Base-by-base conservation (phyloP, 345 rosid genomes). In the Brassica incana region DNA sequence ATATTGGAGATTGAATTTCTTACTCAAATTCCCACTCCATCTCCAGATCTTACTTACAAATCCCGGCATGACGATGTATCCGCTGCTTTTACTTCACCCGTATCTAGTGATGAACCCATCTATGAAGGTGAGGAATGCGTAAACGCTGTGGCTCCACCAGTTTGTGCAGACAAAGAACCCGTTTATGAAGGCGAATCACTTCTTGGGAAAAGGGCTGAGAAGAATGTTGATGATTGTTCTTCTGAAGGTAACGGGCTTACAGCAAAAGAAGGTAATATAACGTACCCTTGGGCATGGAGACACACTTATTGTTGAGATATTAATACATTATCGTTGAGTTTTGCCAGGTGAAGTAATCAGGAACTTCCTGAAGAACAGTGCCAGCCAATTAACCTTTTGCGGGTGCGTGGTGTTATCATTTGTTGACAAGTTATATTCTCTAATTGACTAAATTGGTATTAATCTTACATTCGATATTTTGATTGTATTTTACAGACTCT, bases 111-210 rank as follows among this genome's bases (percentile, higher is more conserved):
- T 85, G 99, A 93, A 78, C 98, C 99, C 77, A 86, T 93, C 66
- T 93, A 96, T 82, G 98, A 96, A 84, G 99, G 98, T 65, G 98
- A 96, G 82, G 98, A 95, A 86, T 87, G 98, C 81, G 90, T 93
- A 61, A 93, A 95, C 80, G 82, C 93, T 75, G 90, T 83, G 77
- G 72, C 87, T 77, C 66, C 83, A 54, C 65, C 83, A 56, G 72
- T 63, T 67, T 84, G 80, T 85, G 91, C 82, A 85, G 90, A 88
- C 60, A 83, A 86, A 71, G 97, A 95, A 84, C 99, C 98, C 62
- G 81, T 95, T 73, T 95, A 95, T 79, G 99, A 95, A 89, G 99
- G 99, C 78, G 99, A 96, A 84, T 90, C 87, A 25, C 83, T 90
- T 84, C 97, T 93, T 82, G 97, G 98, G 4, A 85, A 90, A 81